These are phyloP conservation scores for Colletotrichum nymphaeae DNA, from an alignment of 2,329 filamentous ascomycete species.

Conservation along the genomic window DNA sequence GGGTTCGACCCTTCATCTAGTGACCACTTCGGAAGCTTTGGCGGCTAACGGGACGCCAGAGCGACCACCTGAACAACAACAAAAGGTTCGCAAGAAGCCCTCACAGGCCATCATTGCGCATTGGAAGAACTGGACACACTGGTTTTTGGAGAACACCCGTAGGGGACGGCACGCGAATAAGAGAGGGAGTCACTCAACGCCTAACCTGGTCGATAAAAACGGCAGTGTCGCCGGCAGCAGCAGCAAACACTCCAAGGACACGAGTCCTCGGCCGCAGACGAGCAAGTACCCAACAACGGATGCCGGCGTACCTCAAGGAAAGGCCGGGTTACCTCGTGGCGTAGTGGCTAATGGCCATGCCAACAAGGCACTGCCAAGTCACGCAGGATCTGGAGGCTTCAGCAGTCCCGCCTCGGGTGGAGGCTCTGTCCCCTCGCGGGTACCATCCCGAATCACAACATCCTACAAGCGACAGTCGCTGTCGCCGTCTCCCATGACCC, in stretches of 20 bases:
- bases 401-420: slow-evolving; percentile 43
- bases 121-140: slow-evolving; percentile 74
- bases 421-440: slow-evolving; percentile 43
- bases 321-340: slow-evolving; percentile 60
- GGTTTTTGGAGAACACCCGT: slow-evolving; percentile 69
- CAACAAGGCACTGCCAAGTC: slow-evolving; percentile 40
- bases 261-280: slow-evolving; percentile 69
- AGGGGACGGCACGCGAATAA: slow-evolving; percentile 61
- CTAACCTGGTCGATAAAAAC: slow-evolving; percentile 66
- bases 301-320: slow-evolving; percentile 48
- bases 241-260: slow-evolving; percentile 60
- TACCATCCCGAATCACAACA: slow-evolving; percentile 48
- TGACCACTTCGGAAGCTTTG: slow-evolving; percentile 71
- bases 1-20: slow-evolving; percentile 88
- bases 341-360: slow-evolving; percentile 63
- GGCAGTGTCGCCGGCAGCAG: slow-evolving; percentile 47
- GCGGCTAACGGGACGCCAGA: slow-evolving; percentile 47
- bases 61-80: slow-evolving; percentile 45
- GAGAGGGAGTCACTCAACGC: slow-evolving; percentile 67
- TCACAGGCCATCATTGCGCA: slow-evolving; percentile 69
- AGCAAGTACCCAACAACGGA: slow-evolving; percentile 63
- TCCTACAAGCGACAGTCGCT: slow-evolving; percentile 81
- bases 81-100: slow-evolving; percentile 66
- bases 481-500: slow-evolving; percentile 88
- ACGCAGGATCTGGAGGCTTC: slow-evolving; percentile 14